Evolutionary conservation across 2,329 filamentous ascomycete genomes (phyloP).

Genomic region (Stenocarpella maydis): DNA sequence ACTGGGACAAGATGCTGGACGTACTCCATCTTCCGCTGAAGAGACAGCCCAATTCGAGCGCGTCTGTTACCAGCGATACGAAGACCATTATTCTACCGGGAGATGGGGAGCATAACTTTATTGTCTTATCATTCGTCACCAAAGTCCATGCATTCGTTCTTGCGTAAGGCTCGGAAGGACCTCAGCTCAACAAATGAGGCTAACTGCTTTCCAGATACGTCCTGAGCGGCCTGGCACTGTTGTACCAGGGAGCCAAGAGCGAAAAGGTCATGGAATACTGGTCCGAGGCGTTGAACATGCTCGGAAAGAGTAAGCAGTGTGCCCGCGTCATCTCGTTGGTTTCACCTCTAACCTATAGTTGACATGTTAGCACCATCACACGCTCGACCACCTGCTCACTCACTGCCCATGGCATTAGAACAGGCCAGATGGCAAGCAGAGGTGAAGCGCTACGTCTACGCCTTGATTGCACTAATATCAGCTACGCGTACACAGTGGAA

Average conservation of each 20-base stretch:
- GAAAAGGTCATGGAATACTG: constrained; percentile 35
- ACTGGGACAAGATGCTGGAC: constrained; percentile 56
- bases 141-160: constrained; percentile 65
- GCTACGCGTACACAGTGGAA: constrained; percentile 77
- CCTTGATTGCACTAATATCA: constrained; percentile 75
- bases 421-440: constrained; percentile 71
- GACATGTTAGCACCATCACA: constrained; percentile 44
- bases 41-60: constrained; percentile 55
- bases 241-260: constrained; percentile 37
- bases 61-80: constrained; percentile 66
- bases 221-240: constrained; percentile 60
- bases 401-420: constrained; percentile 63
- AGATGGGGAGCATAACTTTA: constrained; percentile 58
- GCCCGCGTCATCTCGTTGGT: background rate
- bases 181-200: constrained; percentile 10
- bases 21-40: constrained; percentile 65
- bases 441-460: constrained; percentile 72
- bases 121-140: constrained; percentile 68
- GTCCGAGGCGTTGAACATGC: constrained; percentile 35
- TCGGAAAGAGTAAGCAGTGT: constrained; percentile 30
- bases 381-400: constrained; percentile 42
- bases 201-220: constrained; percentile 54
- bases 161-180: constrained; percentile 52
- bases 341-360: constrained; percentile 22
- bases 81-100: constrained; percentile 61